These are phyloP conservation scores for Chytriomyces hyalinus DNA, from an alignment of 192 early-diverging fungal genomes.

Conservation along the genomic window DNA sequence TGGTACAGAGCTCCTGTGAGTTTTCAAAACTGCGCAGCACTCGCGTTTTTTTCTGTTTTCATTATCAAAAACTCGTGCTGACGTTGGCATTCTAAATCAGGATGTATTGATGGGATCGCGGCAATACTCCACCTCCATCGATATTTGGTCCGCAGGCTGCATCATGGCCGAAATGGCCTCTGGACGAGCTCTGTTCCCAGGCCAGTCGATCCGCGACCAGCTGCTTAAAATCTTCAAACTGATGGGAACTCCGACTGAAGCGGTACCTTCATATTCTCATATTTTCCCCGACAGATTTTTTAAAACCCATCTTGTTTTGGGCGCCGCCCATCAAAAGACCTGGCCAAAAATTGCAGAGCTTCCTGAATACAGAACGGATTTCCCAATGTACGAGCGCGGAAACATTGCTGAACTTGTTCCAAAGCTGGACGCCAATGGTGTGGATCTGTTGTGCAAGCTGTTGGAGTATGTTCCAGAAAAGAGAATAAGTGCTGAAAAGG, in stretches of 20 bases:
- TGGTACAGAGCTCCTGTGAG: slow-evolving; percentile 92
- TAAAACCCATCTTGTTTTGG: background rate
- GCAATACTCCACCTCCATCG: slow-evolving; percentile 91
- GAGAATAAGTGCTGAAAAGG: slow-evolving; percentile 79
- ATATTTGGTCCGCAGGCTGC: slow-evolving; percentile 96
- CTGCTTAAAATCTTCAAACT: slow-evolving; percentile 89
- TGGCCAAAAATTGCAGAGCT: slow-evolving; percentile 88
- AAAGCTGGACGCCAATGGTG: slow-evolving; percentile 82
- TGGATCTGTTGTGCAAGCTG: slow-evolving; percentile 81
- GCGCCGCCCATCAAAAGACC: slow-evolving; percentile 42
- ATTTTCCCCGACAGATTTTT: background rate
- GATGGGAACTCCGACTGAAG: slow-evolving; percentile 77
- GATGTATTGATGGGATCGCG: slow-evolving; percentile 94
- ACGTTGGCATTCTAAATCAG: background rate
- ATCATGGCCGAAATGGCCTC: slow-evolving; percentile 66
- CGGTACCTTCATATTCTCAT: slow-evolving; percentile 28
- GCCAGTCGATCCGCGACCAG: slow-evolving; percentile 87
- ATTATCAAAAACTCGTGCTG: background rate
- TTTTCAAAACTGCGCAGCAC: background rate
- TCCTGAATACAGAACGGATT: slow-evolving; percentile 87
- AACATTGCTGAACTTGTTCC: slow-evolving; percentile 77
- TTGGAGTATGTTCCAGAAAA: slow-evolving; percentile 80
- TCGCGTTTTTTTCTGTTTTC: background rate
- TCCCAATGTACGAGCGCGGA: slow-evolving; percentile 74
- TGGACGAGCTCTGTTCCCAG: slow-evolving; percentile 90